Percentiles rank a stretch among this genome's conserved stretches.
Conservation (phyloP, 495 filamentous ascomycete genomes). For the Penicillium salamii region DNA sequence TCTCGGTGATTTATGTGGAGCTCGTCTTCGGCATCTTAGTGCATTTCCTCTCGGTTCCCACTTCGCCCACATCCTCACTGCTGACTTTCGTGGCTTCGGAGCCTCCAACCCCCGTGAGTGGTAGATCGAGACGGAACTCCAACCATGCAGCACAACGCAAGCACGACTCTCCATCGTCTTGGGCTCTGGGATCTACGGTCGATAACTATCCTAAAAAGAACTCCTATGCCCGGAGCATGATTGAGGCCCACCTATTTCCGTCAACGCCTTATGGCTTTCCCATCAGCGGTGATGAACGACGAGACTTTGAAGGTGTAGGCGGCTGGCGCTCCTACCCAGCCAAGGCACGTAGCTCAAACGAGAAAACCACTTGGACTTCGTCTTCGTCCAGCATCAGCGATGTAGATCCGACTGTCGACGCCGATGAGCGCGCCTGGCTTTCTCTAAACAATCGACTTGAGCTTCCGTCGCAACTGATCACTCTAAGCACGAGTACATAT, state of each 20-base stretch:
- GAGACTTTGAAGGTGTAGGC: constrained; percentile 85
- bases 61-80: constrained; percentile 26
- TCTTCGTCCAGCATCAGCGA: constrained; percentile 42
- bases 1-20: constrained; percentile 67
- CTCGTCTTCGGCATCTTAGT: constrained; percentile 58
- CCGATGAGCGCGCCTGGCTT: constrained; percentile 67
- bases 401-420: constrained; percentile 18
- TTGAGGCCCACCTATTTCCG: constrained; percentile 18
- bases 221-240: constrained; percentile 20
- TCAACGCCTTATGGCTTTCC: constrained; percentile 26
- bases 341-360: constrained; percentile 23
- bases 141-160: constrained; percentile 22
- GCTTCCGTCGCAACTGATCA: constrained; percentile 49
- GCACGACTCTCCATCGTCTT: constrained; percentile 14
- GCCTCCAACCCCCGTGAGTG: constrained; percentile 27
- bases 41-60: constrained; percentile 52
- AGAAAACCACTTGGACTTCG: constrained; percentile 22
- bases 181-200: constrained; percentile 3
- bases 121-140: constrained; percentile 28
- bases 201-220: constrained; percentile 18
- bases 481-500: constrained; percentile 15
- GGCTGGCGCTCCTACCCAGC: constrained; percentile 59
- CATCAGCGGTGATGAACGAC: constrained; percentile 42
- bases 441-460: constrained; percentile 72
- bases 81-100: constrained; percentile 32